Base-by-base conservation (phyloP, 169 alveolate genomes). In the Plasmodium malariae region DNA sequence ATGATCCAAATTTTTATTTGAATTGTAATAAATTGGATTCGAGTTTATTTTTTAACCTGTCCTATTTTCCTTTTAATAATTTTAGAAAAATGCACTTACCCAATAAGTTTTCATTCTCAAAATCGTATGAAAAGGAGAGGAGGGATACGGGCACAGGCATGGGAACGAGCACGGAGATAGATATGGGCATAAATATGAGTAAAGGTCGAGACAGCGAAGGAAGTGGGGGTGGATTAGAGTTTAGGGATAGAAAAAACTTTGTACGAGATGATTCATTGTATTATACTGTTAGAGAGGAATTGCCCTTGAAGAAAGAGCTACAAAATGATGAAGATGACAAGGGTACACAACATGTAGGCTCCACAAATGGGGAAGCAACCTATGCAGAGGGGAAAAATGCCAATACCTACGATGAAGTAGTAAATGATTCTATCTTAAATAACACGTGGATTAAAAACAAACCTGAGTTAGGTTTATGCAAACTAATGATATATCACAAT, bases 391-490 rank as follows among this genome's bases (percentile, higher is more conserved):
- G 4, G 24, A 14, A 48, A 6, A 1, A 70, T 70, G 19, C 34
- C 3, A 40, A 60, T 24, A 3, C 59, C n/a, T 60, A 30, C 9
- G 60, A 65, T 45, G 90, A 80, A 11, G n/a, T 54, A 21, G n/a
- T 54, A 43, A 83, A 60, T 43, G 59, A 83, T 69, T 49, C 71
- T 21, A 83, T 83, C 14, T 48, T 83, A 71, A 83, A 57, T 54
- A 83, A 83, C 30, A 67, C 85, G 9, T 83, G 91, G 72, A 67
- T 83, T 34, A 83, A 68, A 28, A 83, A 83, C 51, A 65, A 36
- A 69, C 91, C 91, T 17, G 91, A 83, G 37, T 69, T 83, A 37
- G 80, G 85, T 1, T 45, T 65, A 30, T 83, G 91, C 40, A 83
- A 83, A 43, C 62, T 83, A 3, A 83, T 83, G 91, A 54, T 83